phyloP scores from a whole-genome alignment of 805 yeast species.

The Yarrowia yakushimensis region DNA sequence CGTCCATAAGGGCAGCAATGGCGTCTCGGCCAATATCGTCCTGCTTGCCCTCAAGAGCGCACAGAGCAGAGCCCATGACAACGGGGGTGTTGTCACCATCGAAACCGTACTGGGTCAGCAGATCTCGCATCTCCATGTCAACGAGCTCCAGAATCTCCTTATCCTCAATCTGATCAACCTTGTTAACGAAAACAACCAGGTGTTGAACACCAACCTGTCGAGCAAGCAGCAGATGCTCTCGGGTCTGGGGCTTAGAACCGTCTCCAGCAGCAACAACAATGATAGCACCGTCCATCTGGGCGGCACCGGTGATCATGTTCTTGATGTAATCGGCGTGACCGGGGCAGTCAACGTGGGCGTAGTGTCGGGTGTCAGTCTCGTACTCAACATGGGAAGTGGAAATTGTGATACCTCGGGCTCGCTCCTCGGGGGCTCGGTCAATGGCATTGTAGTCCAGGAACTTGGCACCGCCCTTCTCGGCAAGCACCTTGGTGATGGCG shows the following conservation, averaged over 20 bases:
- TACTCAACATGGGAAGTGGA: slow-evolving; percentile 98
- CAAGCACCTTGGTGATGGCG: slow-evolving; percentile 92
- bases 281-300: slow-evolving; percentile 99
- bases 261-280: slow-evolving; percentile 99
- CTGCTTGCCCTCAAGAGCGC: slow-evolving; percentile 83
- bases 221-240: slow-evolving; percentile 96
- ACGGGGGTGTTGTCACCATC: slow-evolving; percentile 99
- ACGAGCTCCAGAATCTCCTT: slow-evolving; percentile 99
- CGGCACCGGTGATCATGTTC: slow-evolving; percentile 99
- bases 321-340: slow-evolving; percentile 99
- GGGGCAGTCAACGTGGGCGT: slow-evolving; percentile 97
- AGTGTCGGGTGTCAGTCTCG: slow-evolving; percentile 91
- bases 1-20: slow-evolving; percentile 76
- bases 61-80: slow-evolving; percentile 96
- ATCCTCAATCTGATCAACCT: slow-evolving; percentile 96
- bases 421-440: slow-evolving; percentile 98
- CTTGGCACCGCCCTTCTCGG: slow-evolving; percentile 84
- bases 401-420: slow-evolving; percentile 98
- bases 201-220: slow-evolving; percentile 99
- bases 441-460: slow-evolving; percentile 91
- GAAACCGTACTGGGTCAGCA: slow-evolving; percentile 83
- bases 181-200: slow-evolving; percentile 96
- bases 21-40: slow-evolving; percentile 92
- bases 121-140: slow-evolving; percentile 99
- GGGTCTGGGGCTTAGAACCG: slow-evolving; percentile 99